A percentile compares a stretch with the other conserved stretches of the same genome.
phyloP scores from a whole-genome alignment of 73 alveolate genomes.

The Halteria grandinella region DNA sequence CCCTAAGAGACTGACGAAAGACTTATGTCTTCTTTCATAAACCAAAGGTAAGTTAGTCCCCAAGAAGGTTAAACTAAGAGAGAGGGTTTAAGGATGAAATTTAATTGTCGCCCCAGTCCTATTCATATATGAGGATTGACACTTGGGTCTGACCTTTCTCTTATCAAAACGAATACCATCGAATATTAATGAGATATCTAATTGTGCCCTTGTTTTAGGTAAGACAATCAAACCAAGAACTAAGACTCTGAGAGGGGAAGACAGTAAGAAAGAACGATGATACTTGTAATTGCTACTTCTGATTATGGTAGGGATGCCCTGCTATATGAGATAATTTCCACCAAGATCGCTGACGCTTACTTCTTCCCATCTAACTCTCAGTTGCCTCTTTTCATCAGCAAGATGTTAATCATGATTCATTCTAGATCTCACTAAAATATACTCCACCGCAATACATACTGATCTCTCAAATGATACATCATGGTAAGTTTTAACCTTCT shows the following conservation, averaged over 20 bases:
- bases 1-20: no score
- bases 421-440: no score
- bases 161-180: neutral
- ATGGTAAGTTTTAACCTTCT: no score
- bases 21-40: neutral
- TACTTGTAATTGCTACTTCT: constrained; percentile 44
- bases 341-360: constrained; percentile 49
- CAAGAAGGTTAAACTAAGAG: neutral
- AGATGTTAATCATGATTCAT: no score
- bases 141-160: constrained; percentile 28
- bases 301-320: constrained; percentile 42
- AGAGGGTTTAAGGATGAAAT: constrained; percentile 15
- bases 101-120: constrained; percentile 57
- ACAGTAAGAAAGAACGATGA: no score
- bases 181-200: neutral
- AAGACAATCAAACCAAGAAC: neutral
- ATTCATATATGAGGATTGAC: constrained; percentile 53
- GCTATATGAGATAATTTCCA: constrained; percentile 46
- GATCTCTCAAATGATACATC: no score
- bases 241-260: no score
- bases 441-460: no score
- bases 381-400: no score
- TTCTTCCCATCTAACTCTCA: no score
- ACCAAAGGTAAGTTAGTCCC: neutral
- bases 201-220: constrained; percentile 2